These are phyloP conservation scores for Catharanthus roseus DNA, from an alignment of 257 asterid genomes.

Conservation along the genomic window DNA sequence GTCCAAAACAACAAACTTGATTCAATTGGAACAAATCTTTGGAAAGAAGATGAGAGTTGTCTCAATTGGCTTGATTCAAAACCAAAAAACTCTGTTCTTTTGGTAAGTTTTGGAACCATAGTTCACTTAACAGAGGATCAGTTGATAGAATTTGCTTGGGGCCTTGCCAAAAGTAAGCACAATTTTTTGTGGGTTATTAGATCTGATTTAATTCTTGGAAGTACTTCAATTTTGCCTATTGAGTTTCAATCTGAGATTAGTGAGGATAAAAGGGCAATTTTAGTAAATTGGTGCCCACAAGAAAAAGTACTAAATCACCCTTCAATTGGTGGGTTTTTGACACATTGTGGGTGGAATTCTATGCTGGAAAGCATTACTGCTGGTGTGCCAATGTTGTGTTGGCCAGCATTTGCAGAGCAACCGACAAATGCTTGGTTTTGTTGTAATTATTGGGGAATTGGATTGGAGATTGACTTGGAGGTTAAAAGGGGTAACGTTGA, in stretches of 20 bases:
- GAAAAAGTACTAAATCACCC: constrained; percentile 23
- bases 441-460: constrained; percentile 17
- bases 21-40: constrained; percentile 19
- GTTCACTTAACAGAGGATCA: constrained; percentile 11
- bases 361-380: constrained; percentile 15
- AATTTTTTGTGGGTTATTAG: constrained; percentile 31
- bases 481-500: constrained; percentile 16
- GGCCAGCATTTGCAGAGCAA: constrained; percentile 26
- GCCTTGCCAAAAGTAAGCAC: constrained; percentile 21
- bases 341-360: constrained; percentile 29
- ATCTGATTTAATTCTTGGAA: constrained; percentile 19
- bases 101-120: constrained; percentile 27
- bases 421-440: constrained; percentile 24
- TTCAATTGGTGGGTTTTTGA: constrained; percentile 25
- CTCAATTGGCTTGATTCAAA: constrained; percentile 22
- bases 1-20: not conserved
- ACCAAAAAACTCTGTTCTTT: constrained; percentile 20
- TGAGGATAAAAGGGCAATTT: constrained; percentile 12
- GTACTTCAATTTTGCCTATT: constrained; percentile 6
- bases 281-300: constrained; percentile 30
- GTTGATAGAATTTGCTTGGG: constrained; percentile 31
- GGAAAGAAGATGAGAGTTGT: constrained; percentile 24
- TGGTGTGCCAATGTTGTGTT: constrained; percentile 34
- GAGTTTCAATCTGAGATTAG: constrained; percentile 19
- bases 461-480: constrained; percentile 19